phyloP scores from a whole-genome alignment of 2,329 filamentous ascomycete species.

The Aspergillus sp. region DNA sequence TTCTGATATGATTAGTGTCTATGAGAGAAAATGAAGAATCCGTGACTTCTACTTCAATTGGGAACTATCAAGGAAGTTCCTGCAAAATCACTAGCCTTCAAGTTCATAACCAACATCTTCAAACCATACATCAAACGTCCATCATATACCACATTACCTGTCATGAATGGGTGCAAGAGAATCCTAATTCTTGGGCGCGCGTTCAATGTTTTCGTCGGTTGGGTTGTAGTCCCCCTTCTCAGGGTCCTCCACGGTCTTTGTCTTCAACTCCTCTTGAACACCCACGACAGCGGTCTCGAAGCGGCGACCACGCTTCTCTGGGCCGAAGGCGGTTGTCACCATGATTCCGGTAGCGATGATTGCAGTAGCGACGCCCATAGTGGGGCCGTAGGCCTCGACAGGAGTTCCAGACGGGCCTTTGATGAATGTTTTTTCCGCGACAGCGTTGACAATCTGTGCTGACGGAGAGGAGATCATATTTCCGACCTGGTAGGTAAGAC shows the following conservation, averaged over 20 bases:
- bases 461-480: constrained; percentile 63
- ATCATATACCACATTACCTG: background rate
- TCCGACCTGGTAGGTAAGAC: constrained; percentile 71
- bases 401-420: constrained; percentile 53
- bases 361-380: constrained; percentile 73
- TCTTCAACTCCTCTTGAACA: constrained; percentile 16
- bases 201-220: constrained; percentile 20
- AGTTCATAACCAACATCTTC: too few species aligned
- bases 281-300: constrained; percentile 63
- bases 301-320: constrained; percentile 69
- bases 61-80: too few species aligned
- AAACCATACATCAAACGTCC: too few species aligned
- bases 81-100: too few species aligned
- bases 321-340: constrained; percentile 67
- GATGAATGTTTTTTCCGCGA: constrained; percentile 64
- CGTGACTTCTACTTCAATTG: too few species aligned
- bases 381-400: constrained; percentile 70
- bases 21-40: constrained; percentile 4
- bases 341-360: constrained; percentile 72
- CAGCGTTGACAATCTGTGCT: constrained; percentile 74
- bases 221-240: constrained; percentile 28
- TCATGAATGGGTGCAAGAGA: background rate
- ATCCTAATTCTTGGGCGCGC: background rate
- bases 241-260: constrained; percentile 25
- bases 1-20: constrained; percentile 38